A percentile compares a stretch with the other conserved stretches of the same genome.
These are phyloP conservation scores for Phytophthora foliorum DNA, from an alignment of 352 stramenopile genomes.

Conservation along the genomic window DNA sequence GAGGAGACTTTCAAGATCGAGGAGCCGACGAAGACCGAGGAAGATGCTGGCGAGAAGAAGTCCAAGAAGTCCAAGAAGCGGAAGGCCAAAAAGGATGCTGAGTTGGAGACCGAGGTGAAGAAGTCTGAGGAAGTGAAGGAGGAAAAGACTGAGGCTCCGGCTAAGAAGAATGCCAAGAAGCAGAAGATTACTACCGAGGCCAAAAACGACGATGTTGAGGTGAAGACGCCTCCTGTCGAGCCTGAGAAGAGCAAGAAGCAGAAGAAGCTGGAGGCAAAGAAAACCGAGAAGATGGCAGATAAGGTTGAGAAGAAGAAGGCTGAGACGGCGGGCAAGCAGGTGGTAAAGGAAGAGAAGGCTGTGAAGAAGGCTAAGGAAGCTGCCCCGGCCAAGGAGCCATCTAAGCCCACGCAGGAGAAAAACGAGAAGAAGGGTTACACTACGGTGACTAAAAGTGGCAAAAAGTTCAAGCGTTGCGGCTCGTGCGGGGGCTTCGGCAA, in stretches of 20 bases:
- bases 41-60: conserved; percentile 34
- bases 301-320: conserved; percentile 25
- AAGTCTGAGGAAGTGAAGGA: conserved; percentile 43
- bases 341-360: conserved; percentile 30
- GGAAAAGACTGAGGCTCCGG: conserved; percentile 16
- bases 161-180: conserved; percentile 47
- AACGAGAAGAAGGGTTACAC: conserved; percentile 37
- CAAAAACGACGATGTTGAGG: conserved; percentile 29
- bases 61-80: conserved; percentile 69
- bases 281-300: background rate
- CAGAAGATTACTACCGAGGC: conserved; percentile 45
- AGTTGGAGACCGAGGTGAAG: conserved; percentile 29
- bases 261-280: conserved; percentile 26
- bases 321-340: conserved; percentile 10
- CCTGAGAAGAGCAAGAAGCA: conserved; percentile 40
- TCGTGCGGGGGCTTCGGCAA: conserved; percentile 82
- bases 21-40: conserved; percentile 16
- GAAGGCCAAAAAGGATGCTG: conserved; percentile 39
- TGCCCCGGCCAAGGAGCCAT: conserved; percentile 25
- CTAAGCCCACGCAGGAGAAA: conserved; percentile 37
- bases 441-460: conserved; percentile 65
- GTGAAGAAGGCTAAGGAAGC: conserved; percentile 30
- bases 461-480: conserved; percentile 80
- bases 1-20: conserved; percentile 16
- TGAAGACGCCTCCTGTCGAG: conserved; percentile 18